Evolutionary conservation across 1,139 yeast species (phyloP), one percentile per base, ranked within the genome.

Genomic region (Eremothecium cymbalariae): DNA sequence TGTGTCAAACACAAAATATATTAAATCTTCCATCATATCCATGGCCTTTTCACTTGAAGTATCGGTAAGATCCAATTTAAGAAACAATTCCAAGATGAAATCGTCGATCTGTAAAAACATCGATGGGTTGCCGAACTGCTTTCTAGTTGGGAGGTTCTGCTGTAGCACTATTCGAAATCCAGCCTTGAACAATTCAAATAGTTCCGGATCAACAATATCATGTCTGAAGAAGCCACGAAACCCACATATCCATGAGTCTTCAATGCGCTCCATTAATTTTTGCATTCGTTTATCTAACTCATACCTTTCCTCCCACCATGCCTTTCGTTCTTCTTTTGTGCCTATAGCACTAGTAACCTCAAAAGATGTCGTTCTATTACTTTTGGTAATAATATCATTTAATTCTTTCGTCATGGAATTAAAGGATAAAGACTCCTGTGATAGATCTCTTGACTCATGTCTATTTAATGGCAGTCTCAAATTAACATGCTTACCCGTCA

Each of bases 241-340:
- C 0, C 94, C 94, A n/a, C 94, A 88, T 29, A 88, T 57, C 94
- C 95, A 85, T 39, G 64, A 62, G 18, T 60, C 55, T 43, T 85
- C 90, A 11, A 84, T 70, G 25, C 64, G 65, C 2, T 58, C 55
- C n/a, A 88, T 55, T n/a, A 86, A 54, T 4, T 57, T 60, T 33
- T 68, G 60, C 38, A 88, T 52, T 33, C 68, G 59, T 15, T 63
- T 58, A 54, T 88, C 95, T 16, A 86, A 61, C 0, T 60, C 60
- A 40, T 74, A 74, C 33, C 97, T 62, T 24, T 65, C 61, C 32
- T 67, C 67, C 95, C 96, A 90, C 95, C 96, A 88, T 5, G 60
- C 50, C 30, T 68, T 70, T 38, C 90, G 66, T 28, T 78, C 81
- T 25, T 74, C 80, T 32, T 70, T 68, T 0, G 84, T 69, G 11